These are phyloP conservation scores for Helenozyma rhizophorensis DNA, from an alignment of 805 yeast species.

Conservation along the genomic window DNA sequence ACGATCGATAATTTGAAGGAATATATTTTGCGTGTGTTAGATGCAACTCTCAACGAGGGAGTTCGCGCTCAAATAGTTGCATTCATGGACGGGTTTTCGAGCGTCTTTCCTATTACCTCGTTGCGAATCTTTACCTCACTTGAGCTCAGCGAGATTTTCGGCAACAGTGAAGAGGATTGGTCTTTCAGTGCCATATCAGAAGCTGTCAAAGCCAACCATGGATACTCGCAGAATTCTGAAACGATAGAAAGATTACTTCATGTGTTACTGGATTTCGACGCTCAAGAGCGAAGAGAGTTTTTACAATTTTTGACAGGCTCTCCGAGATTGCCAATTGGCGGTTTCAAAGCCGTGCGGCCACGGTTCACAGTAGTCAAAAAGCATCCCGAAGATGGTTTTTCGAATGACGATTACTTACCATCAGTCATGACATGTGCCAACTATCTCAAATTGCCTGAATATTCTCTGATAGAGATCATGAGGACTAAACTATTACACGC, in stretches of 20 bases:
- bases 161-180: conserved; percentile 88
- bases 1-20: conserved; percentile 49
- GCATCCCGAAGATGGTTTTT: conserved; percentile 63
- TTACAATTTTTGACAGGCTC: conserved; percentile 90
- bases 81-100: conserved; percentile 76
- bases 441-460: conserved; percentile 84
- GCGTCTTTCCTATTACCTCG: conserved; percentile 74
- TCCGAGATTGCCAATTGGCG: conserved; percentile 91
- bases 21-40: conserved; percentile 56
- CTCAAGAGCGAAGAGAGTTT: conserved; percentile 61
- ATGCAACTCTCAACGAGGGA: conserved; percentile 59
- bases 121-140: conserved; percentile 65
- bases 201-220: conserved; percentile 82
- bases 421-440: conserved; percentile 99
- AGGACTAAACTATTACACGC: conserved; percentile 59
- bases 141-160: conserved; percentile 71
- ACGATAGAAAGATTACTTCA: conserved; percentile 59
- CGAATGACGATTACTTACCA: conserved; percentile 79
- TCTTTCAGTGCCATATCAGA: conserved; percentile 53
- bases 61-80: conserved; percentile 58
- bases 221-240: conserved; percentile 67
- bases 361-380: conserved; percentile 84
- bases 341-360: conserved; percentile 79
- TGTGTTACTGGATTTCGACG: conserved; percentile 52
- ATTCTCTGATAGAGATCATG: conserved; percentile 61